Evolutionary conservation across 371 early-diverging fungal genomes (phyloP).

Genomic region (Coemansia sp.): DNA sequence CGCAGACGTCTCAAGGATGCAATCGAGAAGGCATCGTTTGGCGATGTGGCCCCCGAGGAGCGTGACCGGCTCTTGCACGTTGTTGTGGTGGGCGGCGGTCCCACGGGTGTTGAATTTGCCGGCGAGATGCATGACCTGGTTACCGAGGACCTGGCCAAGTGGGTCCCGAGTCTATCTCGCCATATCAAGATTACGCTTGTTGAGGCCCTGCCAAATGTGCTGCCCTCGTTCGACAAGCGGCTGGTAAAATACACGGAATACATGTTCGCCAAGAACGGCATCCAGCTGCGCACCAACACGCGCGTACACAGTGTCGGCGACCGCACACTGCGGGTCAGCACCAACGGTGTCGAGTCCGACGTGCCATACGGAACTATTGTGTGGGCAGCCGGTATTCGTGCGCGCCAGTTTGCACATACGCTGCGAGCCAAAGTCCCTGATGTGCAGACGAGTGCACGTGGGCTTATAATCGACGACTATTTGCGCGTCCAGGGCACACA

Average conservation of each 20-base stretch:
- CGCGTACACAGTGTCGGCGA: constrained; percentile 82
- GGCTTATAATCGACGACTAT: constrained; percentile 80
- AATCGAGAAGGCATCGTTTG: constrained; percentile 86
- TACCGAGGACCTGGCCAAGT: constrained; percentile 73
- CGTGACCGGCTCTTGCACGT: constrained; percentile 83
- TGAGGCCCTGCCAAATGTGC: constrained; percentile 83
- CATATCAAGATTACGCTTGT: constrained; percentile 86
- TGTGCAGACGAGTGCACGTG: constrained; percentile 72
- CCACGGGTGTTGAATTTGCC: constrained; percentile 94
- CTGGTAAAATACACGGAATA: constrained; percentile 88
- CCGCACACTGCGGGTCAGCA: constrained; percentile 69
- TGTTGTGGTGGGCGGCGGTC: constrained; percentile 95
- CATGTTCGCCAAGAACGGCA: constrained; percentile 81
- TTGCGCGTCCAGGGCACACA: constrained; percentile 70
- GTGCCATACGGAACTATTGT: constrained; percentile 87
- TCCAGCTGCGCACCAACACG: constrained; percentile 81
- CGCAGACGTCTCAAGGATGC: constrained; percentile 82
- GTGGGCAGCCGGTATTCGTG: constrained; percentile 89
- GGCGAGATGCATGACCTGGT: constrained; percentile 93
- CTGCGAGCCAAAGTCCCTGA: constrained; percentile 76
- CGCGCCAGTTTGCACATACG: constrained; percentile 84
- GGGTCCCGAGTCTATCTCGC: constrained; percentile 81
- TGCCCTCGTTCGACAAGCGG: constrained; percentile 85
- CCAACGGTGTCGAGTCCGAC: constrained; percentile 48
- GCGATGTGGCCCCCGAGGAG: constrained; percentile 73